phyloP scores from a whole-genome alignment of 345 rosid genomes.

The Arabis hirsuta region DNA sequence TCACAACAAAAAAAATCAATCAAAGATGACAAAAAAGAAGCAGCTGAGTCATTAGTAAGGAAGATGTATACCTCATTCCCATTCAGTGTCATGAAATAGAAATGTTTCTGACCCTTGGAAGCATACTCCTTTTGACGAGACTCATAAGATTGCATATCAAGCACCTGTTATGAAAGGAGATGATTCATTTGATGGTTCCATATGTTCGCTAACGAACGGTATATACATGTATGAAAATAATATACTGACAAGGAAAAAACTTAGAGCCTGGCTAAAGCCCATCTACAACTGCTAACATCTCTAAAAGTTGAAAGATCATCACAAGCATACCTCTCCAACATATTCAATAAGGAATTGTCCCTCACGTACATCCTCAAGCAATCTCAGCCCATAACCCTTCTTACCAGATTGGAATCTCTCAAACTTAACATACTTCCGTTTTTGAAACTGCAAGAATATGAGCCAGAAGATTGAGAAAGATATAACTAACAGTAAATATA shows the following conservation, averaged over 20 bases:
- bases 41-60: conserved; percentile 12
- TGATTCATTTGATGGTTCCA: neutral
- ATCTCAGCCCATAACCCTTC: conserved; percentile 93
- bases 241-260: neutral
- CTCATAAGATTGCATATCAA: conserved; percentile 88
- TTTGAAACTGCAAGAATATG: conserved; percentile 80
- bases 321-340: conserved; percentile 86
- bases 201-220: neutral
- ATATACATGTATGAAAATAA: conserved; percentile 7
- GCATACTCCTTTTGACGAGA: conserved; percentile 90
- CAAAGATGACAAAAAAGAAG: conserved; percentile 24
- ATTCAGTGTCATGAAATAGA: conserved; percentile 97
- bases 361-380: conserved; percentile 67
- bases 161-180: conserved; percentile 63
- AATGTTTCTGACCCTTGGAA: conserved; percentile 89
- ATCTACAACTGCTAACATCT: conserved; percentile 24
- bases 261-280: conserved; percentile 15
- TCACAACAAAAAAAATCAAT: conserved; percentile 13
- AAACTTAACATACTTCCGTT: conserved; percentile 73
- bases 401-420: conserved; percentile 79
- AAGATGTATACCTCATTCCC: conserved; percentile 82
- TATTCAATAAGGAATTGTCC: conserved; percentile 95
- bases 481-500: conserved; percentile 26
- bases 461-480: conserved; percentile 27
- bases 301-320: conserved; percentile 30